Base-by-base conservation (phyloP, 2,329 filamentous ascomycete species). In the Geosmithia putterillii region DNA sequence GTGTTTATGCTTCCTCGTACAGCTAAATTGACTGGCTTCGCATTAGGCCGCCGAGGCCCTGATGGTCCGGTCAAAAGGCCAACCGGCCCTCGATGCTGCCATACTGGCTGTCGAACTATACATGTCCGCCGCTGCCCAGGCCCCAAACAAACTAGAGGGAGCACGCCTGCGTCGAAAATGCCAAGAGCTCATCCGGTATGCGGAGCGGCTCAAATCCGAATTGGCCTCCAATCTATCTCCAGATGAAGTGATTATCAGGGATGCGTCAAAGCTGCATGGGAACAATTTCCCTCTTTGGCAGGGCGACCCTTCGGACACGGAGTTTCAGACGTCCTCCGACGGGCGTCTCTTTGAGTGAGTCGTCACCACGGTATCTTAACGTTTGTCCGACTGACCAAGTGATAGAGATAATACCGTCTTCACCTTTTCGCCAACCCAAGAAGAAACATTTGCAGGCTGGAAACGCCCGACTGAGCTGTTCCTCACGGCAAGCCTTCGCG, bases 251-350 rank as follows among this genome's bases (percentile, higher is more conserved):
- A 79, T 95, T 42, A 62, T 96, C 8, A 67, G 85, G 2, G 79
- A 81, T 54, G 79, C 82, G 3, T 92, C 89, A 4, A 82, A 79
- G 44, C 70, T 98, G 18, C 86, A 95, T 56, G 86, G 83, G 1
- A 83, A 80, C 54, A 71, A 83, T 18, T 96, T 95, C 51, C 87
- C 84, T 10, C 87, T 85, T 0, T 98, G 92, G 92, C 74, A 74
- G n/a, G 62, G 61, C 2, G 67, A 78, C 22, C 82, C 86, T 1
- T 57, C 61, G 3, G 58, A 73, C 0, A 59, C 70, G 4, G 76
- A 83, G 23, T 95, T 95, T 51, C 60, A 69, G 25, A 59, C 70
- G 22, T 51, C 57, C 6, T 57, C 69, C 3, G 69, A 67, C n/a
- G 65, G 67, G 35, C 59, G 62, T 10, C 23, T 42, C 15, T 42